Base-by-base conservation (phyloP, 75 land plant species). In the Pinus taeda region DNA sequence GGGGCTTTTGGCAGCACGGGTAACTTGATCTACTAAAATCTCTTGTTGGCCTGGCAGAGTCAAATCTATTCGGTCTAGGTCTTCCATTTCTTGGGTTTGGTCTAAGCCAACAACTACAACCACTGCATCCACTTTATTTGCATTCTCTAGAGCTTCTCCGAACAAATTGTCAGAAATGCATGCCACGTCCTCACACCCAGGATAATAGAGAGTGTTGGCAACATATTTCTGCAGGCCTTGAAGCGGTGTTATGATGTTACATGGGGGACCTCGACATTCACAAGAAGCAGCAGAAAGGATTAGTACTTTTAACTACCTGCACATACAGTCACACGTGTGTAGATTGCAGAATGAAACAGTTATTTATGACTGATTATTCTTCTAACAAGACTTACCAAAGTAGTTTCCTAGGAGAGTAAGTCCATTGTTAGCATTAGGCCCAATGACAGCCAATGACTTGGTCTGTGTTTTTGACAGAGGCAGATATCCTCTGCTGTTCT, bases 1-100 rank as follows among this genome's bases (percentile, higher is more conserved):
- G 5, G 93, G 97, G 37, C 80, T 81, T 64, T 88, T 88, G 71
- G 80, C 89, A 29, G 74, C 88, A 37, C 77, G 55, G 2, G 88
- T 85, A 62, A 96, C 81, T 57, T 84, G 74, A 26, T 70, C 60
- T 2, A 96, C 62, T 59, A 96, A 87, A 18, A 74, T 81, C 82
- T 72, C 82, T 80, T 96, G 99, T 62, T 88, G 74, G 30, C 99
- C 99, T 57, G 99, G 99, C 6, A 96, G 86, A n/a, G 83, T 82
- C 4, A 96, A 79, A 75, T 88, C 85, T 56, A 59, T 76, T n/a
- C 99, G 75, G 73, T 96, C 99, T 57, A 15, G 90, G 17, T 85
- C 90, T 81, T 96, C 99, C 60, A 79, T 83, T 79, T 96, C 99
- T 78, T 94, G 93, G 0, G 91, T 75, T 45, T 86, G 81, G 74